phyloP scores from a whole-genome alignment of 768 basidiomycete species.

The Suillus cothurnatus region DNA sequence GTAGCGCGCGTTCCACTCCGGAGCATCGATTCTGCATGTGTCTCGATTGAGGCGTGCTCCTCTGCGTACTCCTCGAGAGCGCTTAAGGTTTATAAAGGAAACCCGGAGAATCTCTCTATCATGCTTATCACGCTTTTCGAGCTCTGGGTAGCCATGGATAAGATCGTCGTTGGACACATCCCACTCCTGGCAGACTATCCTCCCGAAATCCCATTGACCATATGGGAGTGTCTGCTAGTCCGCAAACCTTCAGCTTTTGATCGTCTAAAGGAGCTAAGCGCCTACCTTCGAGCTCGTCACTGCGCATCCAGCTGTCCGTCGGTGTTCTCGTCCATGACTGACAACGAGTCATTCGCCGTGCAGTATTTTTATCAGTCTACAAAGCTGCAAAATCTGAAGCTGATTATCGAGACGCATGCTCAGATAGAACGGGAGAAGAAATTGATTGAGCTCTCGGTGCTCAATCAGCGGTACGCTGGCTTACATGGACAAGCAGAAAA shows the following conservation, averaged over 20 bases:
- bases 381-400: constrained; percentile 27
- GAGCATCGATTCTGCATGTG: constrained; percentile 16
- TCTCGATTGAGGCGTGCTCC: constrained; percentile 25
- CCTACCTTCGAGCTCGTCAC: constrained; percentile 37
- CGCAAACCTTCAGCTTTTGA: constrained; percentile 28
- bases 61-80: constrained; percentile 33
- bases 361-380: constrained; percentile 36
- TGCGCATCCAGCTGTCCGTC: constrained; percentile 8
- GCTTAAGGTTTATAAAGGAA: constrained; percentile 26
- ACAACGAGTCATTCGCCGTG: constrained; percentile 30
- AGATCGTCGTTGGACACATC: constrained; percentile 17
- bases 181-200: constrained; percentile 34
- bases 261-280: constrained; percentile 28
- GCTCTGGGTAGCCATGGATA: constrained; percentile 41
- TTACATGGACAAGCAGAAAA: neutral
- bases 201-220: constrained; percentile 32
- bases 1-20: constrained; percentile 17
- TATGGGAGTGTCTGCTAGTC: constrained; percentile 33
- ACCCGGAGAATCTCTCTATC: constrained; percentile 42
- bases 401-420: constrained; percentile 34
- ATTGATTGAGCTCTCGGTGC: neutral
- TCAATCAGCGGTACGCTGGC: constrained; percentile 17
- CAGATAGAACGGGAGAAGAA: constrained; percentile 22
- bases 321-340: constrained; percentile 6
- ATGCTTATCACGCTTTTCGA: constrained; percentile 44